Conservation (phyloP, 352 stramenopile genomes). For the Globisporangium spinosum region DNA sequence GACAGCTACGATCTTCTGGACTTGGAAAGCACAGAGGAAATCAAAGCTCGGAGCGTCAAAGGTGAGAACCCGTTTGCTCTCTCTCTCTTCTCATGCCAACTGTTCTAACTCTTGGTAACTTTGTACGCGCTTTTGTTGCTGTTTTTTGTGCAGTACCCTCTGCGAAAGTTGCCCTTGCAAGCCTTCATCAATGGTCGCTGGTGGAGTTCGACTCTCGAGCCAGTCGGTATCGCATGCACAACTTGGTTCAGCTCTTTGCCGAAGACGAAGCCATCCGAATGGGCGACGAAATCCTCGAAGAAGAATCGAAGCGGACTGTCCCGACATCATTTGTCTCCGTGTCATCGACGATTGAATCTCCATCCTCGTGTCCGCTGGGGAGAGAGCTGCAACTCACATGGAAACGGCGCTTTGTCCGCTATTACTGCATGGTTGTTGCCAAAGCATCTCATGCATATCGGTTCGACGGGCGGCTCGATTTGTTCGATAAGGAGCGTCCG, state of each 20-base stretch:
- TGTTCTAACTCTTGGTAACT: not conserved
- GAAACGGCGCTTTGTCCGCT: constrained; percentile 83
- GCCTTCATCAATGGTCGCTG: constrained; percentile 77
- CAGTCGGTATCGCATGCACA: constrained; percentile 80
- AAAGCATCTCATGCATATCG: constrained; percentile 73
- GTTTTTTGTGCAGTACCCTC: constrained; percentile 30
- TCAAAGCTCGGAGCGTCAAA: constrained; percentile 43
- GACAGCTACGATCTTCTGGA: constrained; percentile 77
- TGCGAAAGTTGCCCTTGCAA: constrained; percentile 48
- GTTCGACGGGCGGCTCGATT: constrained; percentile 58
- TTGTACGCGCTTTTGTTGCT: not conserved
- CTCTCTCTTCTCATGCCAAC: not conserved
- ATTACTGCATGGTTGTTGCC: constrained; percentile 79
- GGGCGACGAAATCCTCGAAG: constrained; percentile 39
- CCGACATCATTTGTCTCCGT: constrained; percentile 40
- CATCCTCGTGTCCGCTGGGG: constrained; percentile 36
- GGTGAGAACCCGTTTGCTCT: constrained; percentile 15
- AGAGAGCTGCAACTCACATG: constrained; percentile 69
- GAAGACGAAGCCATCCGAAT: constrained; percentile 69
- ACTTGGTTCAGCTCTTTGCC: constrained; percentile 80
- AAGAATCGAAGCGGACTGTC: constrained; percentile 18
- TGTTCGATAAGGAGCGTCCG: constrained; percentile 76
- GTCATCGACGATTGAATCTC: constrained; percentile 20
- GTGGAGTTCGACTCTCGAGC: constrained; percentile 70
- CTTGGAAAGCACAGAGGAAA: constrained; percentile 64